Percentiles rank a stretch among this genome's conserved stretches.
phyloP scores from a whole-genome alignment of 1,284 basidiomycete genomes.

The Cystobasidium pallidum region DNA sequence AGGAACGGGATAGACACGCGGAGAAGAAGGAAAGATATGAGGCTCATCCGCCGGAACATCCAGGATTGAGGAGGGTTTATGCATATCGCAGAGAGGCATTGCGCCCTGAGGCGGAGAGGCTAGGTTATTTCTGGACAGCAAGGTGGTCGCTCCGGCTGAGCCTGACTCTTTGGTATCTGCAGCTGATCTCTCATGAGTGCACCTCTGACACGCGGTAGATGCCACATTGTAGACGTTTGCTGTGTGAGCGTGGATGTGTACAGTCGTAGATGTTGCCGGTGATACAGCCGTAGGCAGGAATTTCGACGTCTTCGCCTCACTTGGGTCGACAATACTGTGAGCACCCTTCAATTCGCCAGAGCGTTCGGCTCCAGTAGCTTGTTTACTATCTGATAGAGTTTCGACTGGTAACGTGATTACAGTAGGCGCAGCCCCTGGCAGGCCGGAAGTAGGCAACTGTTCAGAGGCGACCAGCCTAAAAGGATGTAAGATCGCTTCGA shows the following conservation, averaged over 20 bases:
- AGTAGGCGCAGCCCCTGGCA: neutral
- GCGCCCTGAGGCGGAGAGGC: neutral
- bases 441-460: neutral
- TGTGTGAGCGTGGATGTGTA: neutral
- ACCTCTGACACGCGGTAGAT: neutral
- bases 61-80: neutral
- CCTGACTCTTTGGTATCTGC: neutral
- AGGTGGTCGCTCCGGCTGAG: neutral
- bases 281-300: neutral
- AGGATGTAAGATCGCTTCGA: conserved; percentile 11
- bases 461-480: conserved; percentile 4
- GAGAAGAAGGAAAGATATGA: conserved; percentile 6
- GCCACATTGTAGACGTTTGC: conserved; percentile 11
- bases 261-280: neutral
- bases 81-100: neutral
- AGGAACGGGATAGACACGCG: neutral
- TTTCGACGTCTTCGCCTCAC: neutral
- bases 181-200: neutral
- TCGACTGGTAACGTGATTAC: neutral
- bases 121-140: neutral
- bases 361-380: neutral
- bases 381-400: neutral
- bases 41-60: conserved; percentile 13
- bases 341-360: neutral
- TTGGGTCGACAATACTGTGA: neutral